Base-by-base conservation (phyloP, 176 grass and related monocot genomes). In the Ensete glaucum region DNA sequence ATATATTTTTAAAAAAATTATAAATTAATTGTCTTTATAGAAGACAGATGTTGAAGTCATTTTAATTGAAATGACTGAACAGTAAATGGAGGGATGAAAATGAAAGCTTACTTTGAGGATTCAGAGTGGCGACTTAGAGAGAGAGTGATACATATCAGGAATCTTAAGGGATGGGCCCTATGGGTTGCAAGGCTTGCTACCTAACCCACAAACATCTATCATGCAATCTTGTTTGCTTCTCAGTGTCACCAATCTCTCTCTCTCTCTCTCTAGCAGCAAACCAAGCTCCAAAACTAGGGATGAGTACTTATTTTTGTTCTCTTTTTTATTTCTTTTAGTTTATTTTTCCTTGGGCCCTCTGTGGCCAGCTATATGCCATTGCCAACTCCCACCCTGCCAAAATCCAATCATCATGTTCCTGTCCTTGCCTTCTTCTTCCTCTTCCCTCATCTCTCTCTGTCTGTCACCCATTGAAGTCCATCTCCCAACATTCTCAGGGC, bases 151-250 rank as follows among this genome's bases (percentile, higher is more conserved):
- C n/a, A 20, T 0, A 10, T 3, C 26, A 48, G 34, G 67, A 69
- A 69, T 69, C 34, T 34, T 43, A 6, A 9, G 53, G 52, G 52
- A 14, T 53, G 71, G 71, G 71, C 27, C 71, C 71, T 55, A 53
- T 1, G 11, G 51, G 48, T 26, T 69, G 52, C 71, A 54, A 54
- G 71, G 21, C 2, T 55, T 73, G 71, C 71, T 19, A 73, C 71
- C 71, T 73, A 73, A 73, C 52, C 71, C 20, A 55, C 71, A 55
- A 9, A 53, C 51, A 73, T 20, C 71, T 73, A 73, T 54, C 71
- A 16, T 73, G 71, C 71, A 9, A 43, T 55, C 71, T 54, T 23
- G 52, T 73, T 73, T 52, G 34, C 5, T 43, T 73, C 52, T 24
- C 71, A 16, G 17, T 15, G 8, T 54, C n/a, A 26, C 70, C 70